Conservation (phyloP, 1,284 basidiomycete genomes). For the Cryptococcus sp. region DNA sequence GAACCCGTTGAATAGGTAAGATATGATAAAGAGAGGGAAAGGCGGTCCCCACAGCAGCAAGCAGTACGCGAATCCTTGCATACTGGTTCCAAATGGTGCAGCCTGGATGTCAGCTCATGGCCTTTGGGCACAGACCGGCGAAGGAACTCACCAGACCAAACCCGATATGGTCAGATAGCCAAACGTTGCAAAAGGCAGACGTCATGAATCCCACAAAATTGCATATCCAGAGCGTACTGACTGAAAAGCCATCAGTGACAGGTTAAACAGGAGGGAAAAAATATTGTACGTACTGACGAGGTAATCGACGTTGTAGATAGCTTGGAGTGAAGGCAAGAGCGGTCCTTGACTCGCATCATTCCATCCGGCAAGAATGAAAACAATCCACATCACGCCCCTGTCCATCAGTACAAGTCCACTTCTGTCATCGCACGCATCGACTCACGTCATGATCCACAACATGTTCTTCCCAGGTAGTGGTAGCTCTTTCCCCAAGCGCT, state of each 20-base stretch:
- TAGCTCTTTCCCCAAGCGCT: slow-evolving; percentile 18
- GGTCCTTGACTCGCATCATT: slow-evolving; percentile 60
- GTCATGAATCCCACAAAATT: slow-evolving; percentile 54
- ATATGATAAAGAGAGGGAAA: slow-evolving; percentile 60
- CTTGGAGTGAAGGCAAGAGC: slow-evolving; percentile 56
- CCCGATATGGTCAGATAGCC: slow-evolving; percentile 52
- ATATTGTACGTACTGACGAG: slow-evolving; percentile 24
- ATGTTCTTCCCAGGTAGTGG: slow-evolving; percentile 17
- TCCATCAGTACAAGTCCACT: no score
- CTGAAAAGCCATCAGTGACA: slow-evolving; percentile 46
- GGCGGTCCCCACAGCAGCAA: slow-evolving; percentile 59
- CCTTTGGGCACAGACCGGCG: not conserved
- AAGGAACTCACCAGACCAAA: slow-evolving; percentile 52
- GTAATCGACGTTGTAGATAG: slow-evolving; percentile 48
- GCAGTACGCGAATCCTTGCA: slow-evolving; percentile 51
- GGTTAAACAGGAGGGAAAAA: slow-evolving; percentile 49
- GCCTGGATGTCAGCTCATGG: slow-evolving; percentile 14
- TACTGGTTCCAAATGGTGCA: slow-evolving; percentile 29
- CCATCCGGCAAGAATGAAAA: slow-evolving; percentile 53
- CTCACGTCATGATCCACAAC: slow-evolving; percentile 26
- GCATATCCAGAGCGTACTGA: slow-evolving; percentile 57
- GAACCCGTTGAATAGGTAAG: slow-evolving; percentile 58
- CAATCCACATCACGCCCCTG: slow-evolving; percentile 24
- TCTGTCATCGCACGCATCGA: not conserved
- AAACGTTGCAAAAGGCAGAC: slow-evolving; percentile 52